Evolutionary conservation across 225 moss, liverwort and hornwort genomes (phyloP).

Genomic region (Polytrichum formosum): DNA sequence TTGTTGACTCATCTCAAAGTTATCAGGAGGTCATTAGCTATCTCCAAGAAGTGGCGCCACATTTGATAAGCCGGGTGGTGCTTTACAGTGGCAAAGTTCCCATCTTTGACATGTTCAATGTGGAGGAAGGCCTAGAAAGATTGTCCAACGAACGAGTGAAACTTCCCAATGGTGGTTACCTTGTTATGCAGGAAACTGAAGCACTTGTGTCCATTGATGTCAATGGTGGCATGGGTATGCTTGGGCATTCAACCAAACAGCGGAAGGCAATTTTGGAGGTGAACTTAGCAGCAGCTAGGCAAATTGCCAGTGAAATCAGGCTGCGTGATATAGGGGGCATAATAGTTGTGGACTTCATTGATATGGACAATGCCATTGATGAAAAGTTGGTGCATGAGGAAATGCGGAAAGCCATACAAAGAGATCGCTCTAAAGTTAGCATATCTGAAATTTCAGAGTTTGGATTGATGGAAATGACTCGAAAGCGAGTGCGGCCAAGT

Average conservation of each 20-base stretch:
- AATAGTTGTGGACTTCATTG: conserved; percentile 95
- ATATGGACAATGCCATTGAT: conserved; percentile 77
- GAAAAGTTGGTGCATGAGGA: conserved; percentile 83
- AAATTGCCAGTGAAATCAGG: conserved; percentile 83
- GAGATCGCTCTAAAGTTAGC: conserved; percentile 76
- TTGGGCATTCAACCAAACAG: conserved; percentile 69
- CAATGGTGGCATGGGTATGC: conserved; percentile 90
- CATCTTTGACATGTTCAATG: conserved; percentile 80
- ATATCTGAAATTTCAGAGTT: conserved; percentile 92
- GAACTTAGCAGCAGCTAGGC: conserved; percentile 86
- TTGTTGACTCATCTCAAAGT: conserved; percentile 92
- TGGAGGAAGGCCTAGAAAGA: conserved; percentile 81
- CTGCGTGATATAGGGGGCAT: conserved; percentile 94
- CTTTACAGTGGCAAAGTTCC: conserved; percentile 78
- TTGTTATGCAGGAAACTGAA: conserved; percentile 94
- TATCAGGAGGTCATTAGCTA: conserved; percentile 89
- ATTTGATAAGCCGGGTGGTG: conserved; percentile 77
- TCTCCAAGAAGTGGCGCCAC: conserved; percentile 92
- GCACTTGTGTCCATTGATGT: conserved; percentile 94
- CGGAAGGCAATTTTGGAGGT: conserved; percentile 81
- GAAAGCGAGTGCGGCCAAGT: conserved; percentile 88
- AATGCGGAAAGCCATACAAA: conserved; percentile 83
- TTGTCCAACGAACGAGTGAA: conserved; percentile 82
- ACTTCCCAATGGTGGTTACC: conserved; percentile 83
- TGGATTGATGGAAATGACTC: conserved; percentile 96